A percentile compares a stretch with the other conserved stretches of the same genome.
Evolutionary conservation across 345 rosid genomes (phyloP).

Genomic region (Euphorbia pulcherrima): DNA sequence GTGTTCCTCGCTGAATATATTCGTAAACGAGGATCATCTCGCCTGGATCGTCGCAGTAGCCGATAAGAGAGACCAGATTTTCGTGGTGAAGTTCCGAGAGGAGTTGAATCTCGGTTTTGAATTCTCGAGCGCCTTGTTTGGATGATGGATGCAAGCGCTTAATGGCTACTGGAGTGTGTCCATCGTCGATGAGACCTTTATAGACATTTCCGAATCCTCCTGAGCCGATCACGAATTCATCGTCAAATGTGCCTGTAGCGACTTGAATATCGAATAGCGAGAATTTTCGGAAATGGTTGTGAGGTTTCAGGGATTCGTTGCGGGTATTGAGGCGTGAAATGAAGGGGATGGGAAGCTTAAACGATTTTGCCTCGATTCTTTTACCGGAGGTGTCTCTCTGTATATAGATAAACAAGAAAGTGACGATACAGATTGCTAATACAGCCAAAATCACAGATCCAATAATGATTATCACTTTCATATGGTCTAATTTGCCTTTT

Average conservation of each 20-base stretch:
- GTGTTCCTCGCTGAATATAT: slow-evolving; percentile 28
- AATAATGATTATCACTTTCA: not conserved
- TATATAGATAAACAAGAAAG: slow-evolving; percentile 8
- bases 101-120: slow-evolving; percentile 36
- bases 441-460: not conserved
- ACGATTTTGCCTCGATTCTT: not conserved
- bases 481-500: too few species aligned
- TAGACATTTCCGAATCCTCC: slow-evolving; percentile 43
- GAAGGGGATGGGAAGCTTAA: not conserved
- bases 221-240: slow-evolving; percentile 19
- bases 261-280: slow-evolving; percentile 31
- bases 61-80: slow-evolving; percentile 38
- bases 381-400: slow-evolving; percentile 2
- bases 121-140: slow-evolving; percentile 37
- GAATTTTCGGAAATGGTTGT: too few species aligned
- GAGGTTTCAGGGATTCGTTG: too few species aligned
- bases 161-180: slow-evolving; percentile 31
- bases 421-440: not conserved
- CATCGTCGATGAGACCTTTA: slow-evolving; percentile 20
- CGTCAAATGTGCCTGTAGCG: slow-evolving; percentile 28
- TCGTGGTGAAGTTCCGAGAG: slow-evolving; percentile 37
- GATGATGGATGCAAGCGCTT: slow-evolving; percentile 33
- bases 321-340: not conserved
- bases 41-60: slow-evolving; percentile 30
- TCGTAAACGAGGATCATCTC: slow-evolving; percentile 47